Percentiles rank a stretch among this genome's conserved stretches.
phyloP scores from a whole-genome alignment of 371 early-diverging fungal genomes.

The Mortierella sp. region DNA sequence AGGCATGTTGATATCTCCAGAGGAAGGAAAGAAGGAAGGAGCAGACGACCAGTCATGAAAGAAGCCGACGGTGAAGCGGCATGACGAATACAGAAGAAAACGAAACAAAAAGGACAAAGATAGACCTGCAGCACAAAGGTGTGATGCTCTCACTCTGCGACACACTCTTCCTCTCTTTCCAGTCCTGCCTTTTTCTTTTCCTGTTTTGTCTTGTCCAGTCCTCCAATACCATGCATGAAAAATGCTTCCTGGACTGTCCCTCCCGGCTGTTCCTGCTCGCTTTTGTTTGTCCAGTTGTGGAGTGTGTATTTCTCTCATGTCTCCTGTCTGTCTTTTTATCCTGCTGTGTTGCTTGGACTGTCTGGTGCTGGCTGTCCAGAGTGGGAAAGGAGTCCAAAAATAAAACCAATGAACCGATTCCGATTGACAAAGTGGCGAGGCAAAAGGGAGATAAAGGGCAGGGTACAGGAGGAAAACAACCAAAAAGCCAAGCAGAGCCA shows the following conservation, averaged over 20 bases:
- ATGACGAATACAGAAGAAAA: not conserved
- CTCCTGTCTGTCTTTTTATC: not conserved
- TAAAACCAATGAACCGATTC: constrained; percentile 3
- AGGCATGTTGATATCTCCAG: not conserved
- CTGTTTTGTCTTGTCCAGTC: not conserved
- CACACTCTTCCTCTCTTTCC: not conserved
- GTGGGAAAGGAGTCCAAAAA: not conserved
- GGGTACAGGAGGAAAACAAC: not conserved
- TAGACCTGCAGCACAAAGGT: not conserved
- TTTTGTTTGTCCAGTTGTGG: not conserved
- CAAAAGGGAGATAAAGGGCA: not conserved
- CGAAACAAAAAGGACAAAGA: not conserved
- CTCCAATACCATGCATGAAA: not conserved
- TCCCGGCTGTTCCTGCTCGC: not conserved
- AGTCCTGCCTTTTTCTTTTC: not conserved
- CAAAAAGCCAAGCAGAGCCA: not conserved
- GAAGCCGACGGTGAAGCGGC: not conserved
- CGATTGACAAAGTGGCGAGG: constrained; percentile 11
- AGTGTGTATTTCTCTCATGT: not conserved
- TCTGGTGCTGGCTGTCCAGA: not conserved
- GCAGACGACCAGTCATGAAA: not conserved
- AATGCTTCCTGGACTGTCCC: not conserved
- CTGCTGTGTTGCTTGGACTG: not conserved
- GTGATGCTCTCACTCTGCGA: not conserved
- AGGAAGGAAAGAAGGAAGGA: not conserved